phyloP scores from a whole-genome alignment of 2,329 filamentous ascomycete genomes.

The Ilyonectria mors-panacis region DNA sequence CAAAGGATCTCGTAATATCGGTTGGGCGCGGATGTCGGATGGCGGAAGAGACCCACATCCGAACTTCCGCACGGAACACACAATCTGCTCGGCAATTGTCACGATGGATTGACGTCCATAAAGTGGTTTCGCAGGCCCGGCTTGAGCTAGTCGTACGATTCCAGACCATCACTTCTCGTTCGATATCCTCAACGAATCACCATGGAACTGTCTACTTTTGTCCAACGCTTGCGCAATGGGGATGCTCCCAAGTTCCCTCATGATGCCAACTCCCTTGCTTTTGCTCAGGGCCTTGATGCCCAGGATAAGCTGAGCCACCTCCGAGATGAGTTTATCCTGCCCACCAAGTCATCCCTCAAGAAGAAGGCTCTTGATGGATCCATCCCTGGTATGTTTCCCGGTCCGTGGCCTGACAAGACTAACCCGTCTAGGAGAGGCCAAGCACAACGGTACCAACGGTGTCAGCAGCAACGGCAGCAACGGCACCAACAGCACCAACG shows the following conservation, averaged over 20 bases:
- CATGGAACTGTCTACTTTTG: constrained; percentile 58
- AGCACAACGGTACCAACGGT: constrained; percentile 37
- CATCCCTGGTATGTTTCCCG: constrained; percentile 55
- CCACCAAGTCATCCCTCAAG: constrained; percentile 79
- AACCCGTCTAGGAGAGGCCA: constrained; percentile 25
- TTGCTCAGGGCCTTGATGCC: constrained; percentile 68
- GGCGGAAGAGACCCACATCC: constrained; percentile 20
- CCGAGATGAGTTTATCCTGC: constrained; percentile 82
- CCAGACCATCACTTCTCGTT: background rate
- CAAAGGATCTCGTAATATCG: constrained; percentile 1
- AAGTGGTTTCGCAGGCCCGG: constrained; percentile 48
- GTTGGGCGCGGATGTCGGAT: constrained; percentile 25
- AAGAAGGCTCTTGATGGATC: constrained; percentile 70
- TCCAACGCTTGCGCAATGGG: constrained; percentile 60
- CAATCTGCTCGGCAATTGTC: background rate
- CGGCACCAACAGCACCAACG: constrained; percentile 40
- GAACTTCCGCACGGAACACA: constrained; percentile 22
- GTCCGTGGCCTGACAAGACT: background rate
- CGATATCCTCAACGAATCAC: constrained; percentile 17
- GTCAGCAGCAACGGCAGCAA: constrained; percentile 37
- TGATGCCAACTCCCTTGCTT: constrained; percentile 63
- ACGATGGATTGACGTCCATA: constrained; percentile 39
- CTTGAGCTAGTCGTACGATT: constrained; percentile 43
- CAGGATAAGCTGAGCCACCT: constrained; percentile 73
- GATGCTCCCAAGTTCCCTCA: constrained; percentile 61